Percentiles rank a stretch among this genome's conserved stretches.
Conservation (phyloP, 2,329 filamentous ascomycete genomes). For the Fusarium proliferatum region DNA sequence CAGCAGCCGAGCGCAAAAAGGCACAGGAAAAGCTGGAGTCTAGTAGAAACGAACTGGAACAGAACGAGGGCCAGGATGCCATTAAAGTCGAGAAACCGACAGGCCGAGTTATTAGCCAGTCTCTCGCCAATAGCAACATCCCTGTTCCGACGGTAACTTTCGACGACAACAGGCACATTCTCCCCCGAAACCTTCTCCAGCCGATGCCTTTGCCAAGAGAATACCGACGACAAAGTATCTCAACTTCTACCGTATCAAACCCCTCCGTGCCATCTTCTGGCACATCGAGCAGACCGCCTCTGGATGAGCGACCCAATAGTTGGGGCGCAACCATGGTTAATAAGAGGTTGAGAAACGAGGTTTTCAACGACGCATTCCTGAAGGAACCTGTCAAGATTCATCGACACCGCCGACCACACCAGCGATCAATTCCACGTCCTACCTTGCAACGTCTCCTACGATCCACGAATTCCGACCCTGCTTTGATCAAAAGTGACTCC, state of each 20-base stretch:
- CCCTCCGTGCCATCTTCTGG: slow-evolving; percentile 7
- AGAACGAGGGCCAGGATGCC: slow-evolving; percentile 20
- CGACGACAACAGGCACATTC: slow-evolving; percentile 92
- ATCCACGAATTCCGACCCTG: slow-evolving; percentile 59
- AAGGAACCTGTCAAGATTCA: slow-evolving; percentile 86
- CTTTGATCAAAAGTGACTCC: slow-evolving; percentile 43
- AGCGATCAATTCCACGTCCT: slow-evolving; percentile 71
- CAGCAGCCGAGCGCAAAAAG: slow-evolving; percentile 51
- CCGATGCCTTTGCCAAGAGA: slow-evolving; percentile 58
- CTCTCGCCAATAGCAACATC: slow-evolving; percentile 71
- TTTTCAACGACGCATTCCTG: slow-evolving; percentile 91
- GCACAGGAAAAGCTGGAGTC: slow-evolving; percentile 45
- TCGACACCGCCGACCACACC: slow-evolving; percentile 77
- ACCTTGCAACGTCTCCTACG: slow-evolving; percentile 59
- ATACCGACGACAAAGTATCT: slow-evolving; percentile 50
- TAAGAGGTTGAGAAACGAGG: slow-evolving; percentile 85
- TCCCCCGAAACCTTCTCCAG: slow-evolving; percentile 84
- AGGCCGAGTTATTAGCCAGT: slow-evolving; percentile 73
- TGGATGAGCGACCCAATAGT: slow-evolving; percentile 70
- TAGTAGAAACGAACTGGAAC: slow-evolving; percentile 33
- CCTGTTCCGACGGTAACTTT: slow-evolving; percentile 91
- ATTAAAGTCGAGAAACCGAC: slow-evolving; percentile 29
- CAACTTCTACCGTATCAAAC: slow-evolving; percentile 43
- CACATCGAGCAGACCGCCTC: slow-evolving; percentile 47
- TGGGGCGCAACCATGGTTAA: slow-evolving; percentile 97